These are phyloP conservation scores for Arachis stenosperma DNA, from an alignment of 306 rosid genomes.

Conservation along the genomic window DNA sequence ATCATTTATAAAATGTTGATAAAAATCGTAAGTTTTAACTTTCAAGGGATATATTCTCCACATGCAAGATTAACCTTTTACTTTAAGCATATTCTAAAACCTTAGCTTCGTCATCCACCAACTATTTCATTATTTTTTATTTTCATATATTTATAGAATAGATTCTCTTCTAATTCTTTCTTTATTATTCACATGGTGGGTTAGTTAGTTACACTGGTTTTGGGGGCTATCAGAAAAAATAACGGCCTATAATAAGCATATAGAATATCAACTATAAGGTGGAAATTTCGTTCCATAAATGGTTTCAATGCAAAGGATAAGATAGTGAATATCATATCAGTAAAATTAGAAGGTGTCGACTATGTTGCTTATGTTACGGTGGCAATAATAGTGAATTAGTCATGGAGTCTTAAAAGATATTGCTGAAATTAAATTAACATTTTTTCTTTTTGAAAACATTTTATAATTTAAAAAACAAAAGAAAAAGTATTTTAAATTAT, in stretches of 20 bases:
- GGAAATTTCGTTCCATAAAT: neutral
- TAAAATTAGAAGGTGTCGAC: neutral
- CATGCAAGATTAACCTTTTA: slow-evolving; percentile 5
- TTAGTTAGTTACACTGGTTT: neutral
- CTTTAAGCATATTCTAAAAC: slow-evolving; percentile 3
- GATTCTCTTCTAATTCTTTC: neutral
- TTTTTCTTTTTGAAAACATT: too few relatives aligned
- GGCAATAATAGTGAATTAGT: too few relatives aligned
- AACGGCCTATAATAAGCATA: neutral
- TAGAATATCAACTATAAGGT: neutral
- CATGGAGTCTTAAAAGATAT: too few relatives aligned
- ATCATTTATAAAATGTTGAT: neutral
- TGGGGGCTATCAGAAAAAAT: neutral
- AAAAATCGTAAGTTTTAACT: neutral
- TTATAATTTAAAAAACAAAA: too few relatives aligned
- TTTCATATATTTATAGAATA: neutral
- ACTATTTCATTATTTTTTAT: neutral
- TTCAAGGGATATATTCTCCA: slow-evolving; percentile 6
- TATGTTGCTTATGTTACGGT: too few relatives aligned
- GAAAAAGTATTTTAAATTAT: too few relatives aligned
- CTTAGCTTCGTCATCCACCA: neutral
- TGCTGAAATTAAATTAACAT: too few relatives aligned
- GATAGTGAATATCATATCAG: neutral
- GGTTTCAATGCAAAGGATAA: neutral
- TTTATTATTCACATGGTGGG: neutral